phyloP scores from a whole-genome alignment of 106 monocot genomes.

The Posidonia australis region DNA sequence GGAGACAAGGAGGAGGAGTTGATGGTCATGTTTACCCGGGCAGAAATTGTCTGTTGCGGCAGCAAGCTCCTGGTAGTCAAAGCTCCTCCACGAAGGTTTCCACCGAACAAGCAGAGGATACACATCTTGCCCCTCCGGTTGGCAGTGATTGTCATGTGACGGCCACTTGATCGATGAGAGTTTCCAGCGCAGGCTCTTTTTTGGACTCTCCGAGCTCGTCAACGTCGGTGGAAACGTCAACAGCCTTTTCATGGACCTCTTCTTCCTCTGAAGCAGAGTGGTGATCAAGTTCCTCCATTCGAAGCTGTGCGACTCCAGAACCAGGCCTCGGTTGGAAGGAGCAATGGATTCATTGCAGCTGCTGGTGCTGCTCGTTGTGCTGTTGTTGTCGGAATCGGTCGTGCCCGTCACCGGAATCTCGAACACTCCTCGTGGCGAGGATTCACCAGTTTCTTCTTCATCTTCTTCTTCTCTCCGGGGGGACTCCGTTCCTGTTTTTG shows the following conservation, averaged over 20 bases:
- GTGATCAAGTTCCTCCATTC: conserved; percentile 59
- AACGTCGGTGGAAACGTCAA: conserved; percentile 30
- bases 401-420: conserved; percentile 18
- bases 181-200: conserved; percentile 12
- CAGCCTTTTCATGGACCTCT: conserved; percentile 22
- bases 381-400: conserved; percentile 30
- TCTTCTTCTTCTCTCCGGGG: too few species aligned
- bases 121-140: background rate
- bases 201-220: conserved; percentile 6
- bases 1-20: background rate
- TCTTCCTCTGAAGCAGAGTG: conserved; percentile 43
- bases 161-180: background rate
- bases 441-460: conserved; percentile 13
- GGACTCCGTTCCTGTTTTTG: too few species aligned
- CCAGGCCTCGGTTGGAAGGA: background rate
- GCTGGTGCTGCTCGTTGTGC: conserved; percentile 10
- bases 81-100: conserved; percentile 82
- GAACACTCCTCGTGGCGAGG: conserved; percentile 41
- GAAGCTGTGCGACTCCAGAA: conserved; percentile 16
- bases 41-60: conserved; percentile 75
- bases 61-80: conserved; percentile 59
- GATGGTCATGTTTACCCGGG: conserved; percentile 34
- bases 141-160: background rate
- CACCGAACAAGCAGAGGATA: conserved; percentile 1
- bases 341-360: conserved; percentile 16